Evolutionary conservation across 1,284 basidiomycete species (phyloP).

Genomic region (Gomphus bonarii): DNA sequence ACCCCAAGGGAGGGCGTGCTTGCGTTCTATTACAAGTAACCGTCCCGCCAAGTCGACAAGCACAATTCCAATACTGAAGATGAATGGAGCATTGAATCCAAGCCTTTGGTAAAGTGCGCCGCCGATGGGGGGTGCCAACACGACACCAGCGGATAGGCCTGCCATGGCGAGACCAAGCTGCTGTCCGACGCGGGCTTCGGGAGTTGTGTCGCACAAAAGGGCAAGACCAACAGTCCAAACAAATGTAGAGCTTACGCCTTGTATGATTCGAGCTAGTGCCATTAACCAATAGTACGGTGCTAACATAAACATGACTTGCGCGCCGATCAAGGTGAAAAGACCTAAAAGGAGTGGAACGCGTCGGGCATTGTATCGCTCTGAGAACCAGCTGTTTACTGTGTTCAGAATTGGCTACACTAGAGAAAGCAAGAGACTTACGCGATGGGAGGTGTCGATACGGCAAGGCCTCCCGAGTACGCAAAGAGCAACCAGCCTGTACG

Average conservation of each 20-base stretch:
- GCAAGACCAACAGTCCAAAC: constrained; percentile 71
- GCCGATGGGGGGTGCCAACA: constrained; percentile 51
- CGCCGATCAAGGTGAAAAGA: constrained; percentile 42
- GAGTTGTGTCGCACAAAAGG: constrained; percentile 62
- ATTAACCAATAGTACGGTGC: constrained; percentile 61
- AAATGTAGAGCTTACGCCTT: constrained; percentile 64
- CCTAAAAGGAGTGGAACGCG: constrained; percentile 51
- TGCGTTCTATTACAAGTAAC: constrained; percentile 52
- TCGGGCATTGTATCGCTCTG: constrained; percentile 49
- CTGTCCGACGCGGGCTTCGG: constrained; percentile 45
- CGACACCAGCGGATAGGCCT: constrained; percentile 57
- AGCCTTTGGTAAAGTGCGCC: constrained; percentile 56
- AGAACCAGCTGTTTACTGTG: constrained; percentile 28
- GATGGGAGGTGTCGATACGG: constrained; percentile 50
- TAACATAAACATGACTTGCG: constrained; percentile 69
- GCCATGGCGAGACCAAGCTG: constrained; percentile 67
- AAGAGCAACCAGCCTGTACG: constrained; percentile 63
- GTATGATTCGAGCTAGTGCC: constrained; percentile 59
- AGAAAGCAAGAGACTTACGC: constrained; percentile 23
- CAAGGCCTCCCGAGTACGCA: constrained; percentile 33
- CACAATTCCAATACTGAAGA: constrained; percentile 55
- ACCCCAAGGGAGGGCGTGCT: constrained; percentile 43
- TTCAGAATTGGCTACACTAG: neutral
- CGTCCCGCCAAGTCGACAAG: constrained; percentile 53
- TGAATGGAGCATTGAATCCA: constrained; percentile 66